phyloP scores from a whole-genome alignment of 148 eudicot genomes.

The Salicornia ramosissima region DNA sequence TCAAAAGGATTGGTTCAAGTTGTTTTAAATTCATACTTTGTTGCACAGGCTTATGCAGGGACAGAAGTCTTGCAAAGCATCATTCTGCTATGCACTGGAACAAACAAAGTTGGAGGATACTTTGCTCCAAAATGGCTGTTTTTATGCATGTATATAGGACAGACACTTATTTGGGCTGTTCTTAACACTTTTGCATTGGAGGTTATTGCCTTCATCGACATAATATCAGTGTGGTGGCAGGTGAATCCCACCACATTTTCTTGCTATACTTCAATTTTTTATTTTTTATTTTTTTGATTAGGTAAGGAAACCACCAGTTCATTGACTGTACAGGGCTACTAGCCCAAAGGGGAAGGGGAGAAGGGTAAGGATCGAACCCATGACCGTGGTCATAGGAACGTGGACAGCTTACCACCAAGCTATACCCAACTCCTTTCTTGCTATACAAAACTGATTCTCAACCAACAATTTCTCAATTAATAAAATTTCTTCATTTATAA shows the following conservation, averaged over 20 bases:
- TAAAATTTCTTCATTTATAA: too few relatives aligned
- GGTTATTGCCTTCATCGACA: conserved; percentile 53
- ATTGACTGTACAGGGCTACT: too few relatives aligned
- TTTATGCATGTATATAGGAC: conserved; percentile 49
- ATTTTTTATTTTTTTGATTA: too few relatives aligned
- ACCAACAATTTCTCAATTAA: too few relatives aligned
- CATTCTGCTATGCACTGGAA: conserved; percentile 52
- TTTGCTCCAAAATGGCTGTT: conserved; percentile 61
- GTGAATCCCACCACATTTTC: conserved; percentile 32
- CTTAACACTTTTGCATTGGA: conserved; percentile 62
- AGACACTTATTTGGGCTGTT: conserved; percentile 56
- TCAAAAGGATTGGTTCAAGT: neutral
- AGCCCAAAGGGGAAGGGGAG: too few relatives aligned
- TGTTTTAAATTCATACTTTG: conserved; percentile 3
- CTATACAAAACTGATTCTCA: too few relatives aligned
- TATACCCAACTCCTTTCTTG: too few relatives aligned
- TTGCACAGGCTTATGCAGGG: conserved; percentile 57
- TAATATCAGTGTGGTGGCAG: conserved; percentile 66
- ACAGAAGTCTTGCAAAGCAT: conserved; percentile 57
- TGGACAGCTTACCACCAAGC: too few relatives aligned
- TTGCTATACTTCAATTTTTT: too few relatives aligned
- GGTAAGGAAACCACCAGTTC: too few relatives aligned
- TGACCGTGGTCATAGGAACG: too few relatives aligned
- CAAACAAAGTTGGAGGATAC: conserved; percentile 60
- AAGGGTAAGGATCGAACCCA: too few relatives aligned